These are phyloP conservation scores for Chaetomiaceae sp. DNA, from an alignment of 2,329 filamentous ascomycete genomes.

Conservation along the genomic window DNA sequence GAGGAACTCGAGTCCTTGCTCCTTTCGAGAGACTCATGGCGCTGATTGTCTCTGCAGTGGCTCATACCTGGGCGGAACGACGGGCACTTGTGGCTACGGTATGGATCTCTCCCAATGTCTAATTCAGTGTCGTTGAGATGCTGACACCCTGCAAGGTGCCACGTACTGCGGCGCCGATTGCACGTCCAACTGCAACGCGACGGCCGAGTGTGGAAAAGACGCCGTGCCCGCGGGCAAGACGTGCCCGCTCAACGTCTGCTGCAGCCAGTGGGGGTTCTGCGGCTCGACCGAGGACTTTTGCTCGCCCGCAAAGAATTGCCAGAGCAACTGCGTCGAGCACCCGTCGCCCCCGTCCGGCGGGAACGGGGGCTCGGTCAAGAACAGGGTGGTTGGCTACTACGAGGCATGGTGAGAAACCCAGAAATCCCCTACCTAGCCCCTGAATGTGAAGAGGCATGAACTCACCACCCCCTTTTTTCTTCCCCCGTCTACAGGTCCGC, in stretches of 20 bases:
- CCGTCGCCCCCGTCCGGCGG: background rate
- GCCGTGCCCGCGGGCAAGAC: background rate
- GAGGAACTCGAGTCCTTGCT: too few relatives aligned
- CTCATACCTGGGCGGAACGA: too few relatives aligned
- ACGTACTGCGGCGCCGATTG: background rate
- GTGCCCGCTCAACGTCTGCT: constrained; percentile 13
- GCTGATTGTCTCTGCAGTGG: too few relatives aligned
- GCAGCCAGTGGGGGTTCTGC: constrained; percentile 31
- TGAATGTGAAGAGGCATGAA: too few relatives aligned
- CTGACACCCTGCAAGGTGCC: too few relatives aligned
- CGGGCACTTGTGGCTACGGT: too few relatives aligned
- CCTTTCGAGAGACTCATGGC: too few relatives aligned
- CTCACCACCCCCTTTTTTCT: too few relatives aligned
- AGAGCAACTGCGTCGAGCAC: constrained; percentile 23
- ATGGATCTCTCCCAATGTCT: too few relatives aligned
- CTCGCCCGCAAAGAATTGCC: constrained; percentile 20
- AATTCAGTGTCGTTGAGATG: too few relatives aligned
- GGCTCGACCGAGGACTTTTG: constrained; percentile 30
- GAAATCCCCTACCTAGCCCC: background rate
- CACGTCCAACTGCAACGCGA: constrained; percentile 9
- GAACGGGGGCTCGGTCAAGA: background rate
- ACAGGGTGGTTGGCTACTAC: constrained; percentile 26
- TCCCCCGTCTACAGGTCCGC: too few relatives aligned
- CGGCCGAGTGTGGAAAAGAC: constrained; percentile 4
- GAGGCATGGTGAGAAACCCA: too few relatives aligned